Base-by-base conservation (phyloP, 495 filamentous ascomycete genomes). In the Cudoniella acicularis region DNA sequence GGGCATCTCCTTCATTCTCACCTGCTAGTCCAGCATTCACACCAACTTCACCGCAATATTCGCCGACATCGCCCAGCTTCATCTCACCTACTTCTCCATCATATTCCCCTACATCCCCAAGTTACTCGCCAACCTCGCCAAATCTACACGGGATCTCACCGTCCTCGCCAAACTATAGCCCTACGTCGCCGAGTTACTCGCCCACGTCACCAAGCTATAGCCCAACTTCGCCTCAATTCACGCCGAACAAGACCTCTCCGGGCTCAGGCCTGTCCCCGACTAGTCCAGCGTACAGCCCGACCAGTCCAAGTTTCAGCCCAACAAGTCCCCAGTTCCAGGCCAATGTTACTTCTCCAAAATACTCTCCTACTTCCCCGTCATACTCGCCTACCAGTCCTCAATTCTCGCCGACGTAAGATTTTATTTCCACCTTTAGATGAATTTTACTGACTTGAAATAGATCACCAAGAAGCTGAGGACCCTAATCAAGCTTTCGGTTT, bases 11-110 rank as follows among this genome's bases (percentile, higher is more conserved):
- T 2, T 85, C 16, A 79, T 92, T 91, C 69, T 83, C 78, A 16
- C 87, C 89, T 0, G 81, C 85, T 0, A 92, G 87, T 26, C 90
- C 90, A 26, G 89, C 87, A 0, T 96, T 95, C 73, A 92, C 89
- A 22, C 91, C 91, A 1, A 88, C 88, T 2, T 93, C 90, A 22
- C 91, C 91, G 59, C 77, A 79, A 57, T 83, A 91, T 69, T 90
- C 87, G 10, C 89, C 91, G 1, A 91, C 88, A 0, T 83, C 81
- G 49, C 83, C 83, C 2, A 57, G 30, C 23, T 61, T 60, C 36
- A 48, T 64, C 4, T 58, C 55, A 1, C 73, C 80, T 0, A 82
- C 79, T 1, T 77, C 78, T 24, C 75, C 86, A 48, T 87, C 83
- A 43, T 85, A 83, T 63, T 84, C 80, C 24, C 83, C 83, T 0